A percentile compares a stretch with the other conserved stretches of the same genome.
Conservation (phyloP, 2,329 filamentous ascomycete genomes). For the Botrytis pseudocinerea region DNA sequence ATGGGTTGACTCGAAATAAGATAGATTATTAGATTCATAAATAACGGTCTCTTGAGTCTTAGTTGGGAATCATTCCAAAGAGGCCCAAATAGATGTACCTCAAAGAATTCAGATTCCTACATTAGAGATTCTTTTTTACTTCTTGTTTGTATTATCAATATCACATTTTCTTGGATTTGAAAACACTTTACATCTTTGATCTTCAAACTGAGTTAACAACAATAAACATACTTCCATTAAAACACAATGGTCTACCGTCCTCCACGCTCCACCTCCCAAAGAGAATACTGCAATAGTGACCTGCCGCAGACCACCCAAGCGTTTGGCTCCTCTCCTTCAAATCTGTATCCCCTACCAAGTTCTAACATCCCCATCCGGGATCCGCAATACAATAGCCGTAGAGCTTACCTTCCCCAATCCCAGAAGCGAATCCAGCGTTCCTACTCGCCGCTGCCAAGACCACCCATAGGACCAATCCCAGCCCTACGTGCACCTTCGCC, state of each 20-base stretch:
- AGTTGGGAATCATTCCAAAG: not conserved
- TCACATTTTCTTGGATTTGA: not conserved
- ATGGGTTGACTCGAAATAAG: not conserved
- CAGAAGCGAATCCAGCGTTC: not conserved
- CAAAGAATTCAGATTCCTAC: not conserved
- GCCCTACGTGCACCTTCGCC: not conserved
- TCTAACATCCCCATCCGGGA: not conserved
- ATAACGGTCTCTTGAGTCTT: not conserved
- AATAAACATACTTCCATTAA: not conserved
- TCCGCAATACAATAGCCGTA: not conserved
- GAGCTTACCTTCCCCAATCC: not conserved
- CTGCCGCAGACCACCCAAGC: not conserved
- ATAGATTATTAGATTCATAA: not conserved
- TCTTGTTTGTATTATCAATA: not conserved
- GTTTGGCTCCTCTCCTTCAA: not conserved
- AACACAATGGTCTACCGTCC: not conserved
- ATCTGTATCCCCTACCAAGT: fast-evolving
- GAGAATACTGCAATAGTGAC: not conserved
- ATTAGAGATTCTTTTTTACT: not conserved
- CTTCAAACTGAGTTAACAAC: not conserved
- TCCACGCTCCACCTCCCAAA: not conserved
- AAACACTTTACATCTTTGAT: not conserved
- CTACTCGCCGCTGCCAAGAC: not conserved
- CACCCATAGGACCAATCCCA: not conserved
- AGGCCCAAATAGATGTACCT: not conserved